Percentiles rank a stretch among this genome's conserved stretches.
These are phyloP conservation scores for Apophysomyces trapeziformis DNA, from an alignment of 371 early-diverging fungal genomes.

Conservation along the genomic window DNA sequence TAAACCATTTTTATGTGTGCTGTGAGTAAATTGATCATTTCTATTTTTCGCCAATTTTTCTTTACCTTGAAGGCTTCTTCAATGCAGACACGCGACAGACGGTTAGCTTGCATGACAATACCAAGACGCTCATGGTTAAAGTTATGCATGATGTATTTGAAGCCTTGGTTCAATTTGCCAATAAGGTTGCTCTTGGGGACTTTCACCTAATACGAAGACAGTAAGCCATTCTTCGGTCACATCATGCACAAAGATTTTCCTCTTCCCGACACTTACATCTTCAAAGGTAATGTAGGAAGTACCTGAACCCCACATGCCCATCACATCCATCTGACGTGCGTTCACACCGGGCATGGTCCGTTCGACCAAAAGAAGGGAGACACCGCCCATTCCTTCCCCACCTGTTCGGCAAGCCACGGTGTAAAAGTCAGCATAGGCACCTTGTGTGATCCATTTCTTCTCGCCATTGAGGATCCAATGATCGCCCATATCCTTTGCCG, in stretches of 20 bases:
- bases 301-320: conserved; percentile 82
- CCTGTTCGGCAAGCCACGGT: conserved; percentile 77
- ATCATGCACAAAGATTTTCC: neutral
- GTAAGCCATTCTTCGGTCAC: neutral
- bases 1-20: conserved; percentile 2
- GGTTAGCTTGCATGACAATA: conserved; percentile 82
- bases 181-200: conserved; percentile 84
- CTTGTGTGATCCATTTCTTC: conserved; percentile 92
- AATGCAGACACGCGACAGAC: conserved; percentile 85
- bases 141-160: conserved; percentile 82
- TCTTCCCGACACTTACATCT: conserved; percentile 50
- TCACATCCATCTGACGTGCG: conserved; percentile 81
- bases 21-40: too few species aligned
- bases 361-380: conserved; percentile 79
- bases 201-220: conserved; percentile 43
- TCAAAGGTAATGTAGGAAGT: conserved; percentile 78
- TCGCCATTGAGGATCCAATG: conserved; percentile 83
- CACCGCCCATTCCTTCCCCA: conserved; percentile 82
- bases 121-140: conserved; percentile 84
- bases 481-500: conserved; percentile 76
- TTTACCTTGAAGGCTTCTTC: conserved; percentile 77
- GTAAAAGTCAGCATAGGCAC: conserved; percentile 80
- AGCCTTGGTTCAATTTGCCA: conserved; percentile 87
- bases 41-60: neutral
- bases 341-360: conserved; percentile 77